Evolutionary conservation across 495 filamentous ascomycete genomes (phyloP).

Genomic region (Penicillium nucicola): DNA sequence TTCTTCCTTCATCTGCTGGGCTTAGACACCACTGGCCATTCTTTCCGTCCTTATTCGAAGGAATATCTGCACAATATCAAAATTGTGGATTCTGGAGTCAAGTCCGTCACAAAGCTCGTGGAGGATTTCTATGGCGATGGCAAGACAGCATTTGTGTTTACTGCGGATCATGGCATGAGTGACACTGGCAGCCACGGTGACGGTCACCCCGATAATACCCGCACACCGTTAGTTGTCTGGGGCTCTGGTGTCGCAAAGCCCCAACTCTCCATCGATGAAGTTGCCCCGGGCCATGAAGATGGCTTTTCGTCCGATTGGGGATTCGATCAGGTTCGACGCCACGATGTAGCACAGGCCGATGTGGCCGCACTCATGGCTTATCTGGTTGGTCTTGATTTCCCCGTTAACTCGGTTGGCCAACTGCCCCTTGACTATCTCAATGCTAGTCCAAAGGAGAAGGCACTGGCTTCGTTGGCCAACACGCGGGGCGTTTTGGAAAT

Average conservation of each 20-base stretch:
- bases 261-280: constrained; percentile 45
- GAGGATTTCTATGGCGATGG: constrained; percentile 90
- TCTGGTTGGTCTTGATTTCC: constrained; percentile 84
- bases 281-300: constrained; percentile 79
- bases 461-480: constrained; percentile 82
- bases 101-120: constrained; percentile 76
- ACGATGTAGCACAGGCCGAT: constrained; percentile 94
- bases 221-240: constrained; percentile 92
- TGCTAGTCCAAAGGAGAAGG: constrained; percentile 69
- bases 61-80: constrained; percentile 96
- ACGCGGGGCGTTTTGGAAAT: constrained; percentile 89
- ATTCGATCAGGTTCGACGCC: constrained; percentile 71
- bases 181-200: constrained; percentile 98
- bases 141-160: constrained; percentile 94
- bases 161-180: constrained; percentile 98
- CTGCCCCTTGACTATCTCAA: constrained; percentile 80
- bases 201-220: constrained; percentile 95
- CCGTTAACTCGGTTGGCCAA: constrained; percentile 94
- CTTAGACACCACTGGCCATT: constrained; percentile 89
- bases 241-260: constrained; percentile 88
- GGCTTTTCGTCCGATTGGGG: constrained; percentile 91
- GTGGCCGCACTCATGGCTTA: constrained; percentile 97
- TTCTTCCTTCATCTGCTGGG: constrained; percentile 98
- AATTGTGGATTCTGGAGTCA: constrained; percentile 83
- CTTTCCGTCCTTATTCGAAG: constrained; percentile 84